Conservation (phyloP, 805 yeast genomes). For the Priceomyces medius region DNA sequence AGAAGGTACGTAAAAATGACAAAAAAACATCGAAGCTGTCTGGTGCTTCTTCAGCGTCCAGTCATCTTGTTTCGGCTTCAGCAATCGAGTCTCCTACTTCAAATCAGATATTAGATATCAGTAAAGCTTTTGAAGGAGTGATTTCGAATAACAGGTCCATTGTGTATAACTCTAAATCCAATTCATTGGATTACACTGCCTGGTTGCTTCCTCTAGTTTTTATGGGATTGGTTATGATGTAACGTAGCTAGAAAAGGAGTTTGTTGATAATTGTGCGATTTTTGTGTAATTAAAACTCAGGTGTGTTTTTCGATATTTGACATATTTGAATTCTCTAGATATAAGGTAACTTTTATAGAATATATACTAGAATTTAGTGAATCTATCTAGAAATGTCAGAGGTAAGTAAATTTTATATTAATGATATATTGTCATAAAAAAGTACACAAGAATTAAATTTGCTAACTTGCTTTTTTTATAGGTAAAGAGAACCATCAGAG, state of each 20-base stretch:
- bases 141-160: slow-evolving; percentile 1
- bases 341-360: neutral
- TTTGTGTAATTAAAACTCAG: slow-evolving; percentile 4
- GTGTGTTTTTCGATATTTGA: slow-evolving; percentile 4
- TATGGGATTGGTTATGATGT: neutral
- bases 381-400: slow-evolving; percentile 6
- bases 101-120: neutral
- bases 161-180: neutral
- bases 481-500: slow-evolving; percentile 83
- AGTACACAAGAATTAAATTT: neutral
- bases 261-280: neutral
- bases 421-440: neutral
- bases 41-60: neutral
- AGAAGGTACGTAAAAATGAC: no score
- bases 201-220: neutral
- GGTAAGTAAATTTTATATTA: slow-evolving; percentile 1
- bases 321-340: neutral
- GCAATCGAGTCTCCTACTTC: neutral
- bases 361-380: neutral
- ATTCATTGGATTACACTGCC: neutral
- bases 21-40: no score
- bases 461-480: slow-evolving; percentile 12
- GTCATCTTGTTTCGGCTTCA: neutral
- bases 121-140: neutral
- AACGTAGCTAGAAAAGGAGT: neutral